Evolutionary conservation across 106 monocot genomes (phyloP), one percentile per base, ranked within the genome.

Genomic region (Phalaenopsis aphrodite): DNA sequence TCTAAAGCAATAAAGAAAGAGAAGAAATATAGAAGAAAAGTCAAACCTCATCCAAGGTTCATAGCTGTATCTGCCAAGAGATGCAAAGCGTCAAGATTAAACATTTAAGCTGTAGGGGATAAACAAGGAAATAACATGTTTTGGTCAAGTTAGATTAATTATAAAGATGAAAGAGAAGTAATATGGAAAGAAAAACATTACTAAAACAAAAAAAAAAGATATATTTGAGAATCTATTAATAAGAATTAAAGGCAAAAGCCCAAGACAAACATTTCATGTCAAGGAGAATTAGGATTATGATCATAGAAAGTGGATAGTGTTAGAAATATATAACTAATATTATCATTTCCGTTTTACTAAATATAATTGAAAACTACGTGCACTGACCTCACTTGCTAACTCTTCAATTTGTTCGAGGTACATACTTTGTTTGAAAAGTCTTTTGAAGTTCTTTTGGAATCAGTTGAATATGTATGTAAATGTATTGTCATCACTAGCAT

Each of bases 51-150:
- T 69, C 12, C 68, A 69, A 69, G 68, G 37, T 21, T 39, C 68
- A 69, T 1, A 36, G 68, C 68, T 10, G 68, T 21, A 69, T 69
- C 68, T 38, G 68, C 68, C 68, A 69, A 37, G 37, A 69, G 24
- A 69, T 69, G 68, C 68, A 69, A 14, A 69, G 68, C 68, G 37
- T 69, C 36, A 48, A 48, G 48, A 69, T 69, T 37, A 69, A 14
- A 37, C 21, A 18, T 21, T 5, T 38, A 30, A 11, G 36, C 68
- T 69, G 38, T 21, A 38, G 23, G 37, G 36, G 8, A 69, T 39
- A 69, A 48, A 69, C 30, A 69, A 36, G 37, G 68, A 5, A 69
- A 69, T 6, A 69, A 24, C 36, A 61, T 61, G 16, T 21, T 61
- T 19, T 61, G n/a, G 61, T 19, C 17, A 61, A 61, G 61, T 61